phyloP scores from a whole-genome alignment of 2,329 filamentous ascomycete genomes.

The Clonostachys sp. region DNA sequence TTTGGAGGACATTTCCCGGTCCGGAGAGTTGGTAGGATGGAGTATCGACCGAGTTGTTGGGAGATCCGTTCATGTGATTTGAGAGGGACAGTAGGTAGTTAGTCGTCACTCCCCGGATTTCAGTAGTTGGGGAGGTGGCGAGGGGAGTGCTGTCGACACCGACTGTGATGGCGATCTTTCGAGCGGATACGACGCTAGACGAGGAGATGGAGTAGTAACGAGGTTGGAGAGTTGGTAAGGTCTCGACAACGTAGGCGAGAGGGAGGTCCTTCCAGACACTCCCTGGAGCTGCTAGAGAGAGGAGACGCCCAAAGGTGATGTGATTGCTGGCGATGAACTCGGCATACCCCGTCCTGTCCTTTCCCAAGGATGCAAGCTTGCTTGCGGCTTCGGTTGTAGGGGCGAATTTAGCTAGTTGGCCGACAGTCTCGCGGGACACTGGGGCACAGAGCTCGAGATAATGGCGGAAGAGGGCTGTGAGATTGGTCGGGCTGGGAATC shows the following conservation, averaged over 20 bases:
- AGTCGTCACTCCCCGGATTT: conserved; percentile 13
- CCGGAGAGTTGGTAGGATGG: conserved; percentile 7
- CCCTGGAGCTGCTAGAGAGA: conserved; percentile 6
- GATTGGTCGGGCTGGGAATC: conserved; percentile 31
- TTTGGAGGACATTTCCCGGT: neutral
- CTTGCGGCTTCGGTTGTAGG: neutral
- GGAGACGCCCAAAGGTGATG: conserved; percentile 15
- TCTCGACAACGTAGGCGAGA: conserved; percentile 50
- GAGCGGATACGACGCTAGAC: conserved; percentile 30
- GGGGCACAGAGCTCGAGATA: conserved; percentile 36
- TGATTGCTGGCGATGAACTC: conserved; percentile 12
- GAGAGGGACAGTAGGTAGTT: conserved; percentile 21
- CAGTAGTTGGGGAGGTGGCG: conserved; percentile 4
- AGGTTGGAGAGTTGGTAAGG: conserved; percentile 42
- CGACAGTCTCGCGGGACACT: conserved; percentile 32
- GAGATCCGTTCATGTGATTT: conserved; percentile 34
- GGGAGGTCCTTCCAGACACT: conserved; percentile 13
- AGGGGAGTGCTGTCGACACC: conserved; percentile 10
- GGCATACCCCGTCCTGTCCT: conserved; percentile 26
- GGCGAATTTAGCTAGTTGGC: conserved; percentile 49
- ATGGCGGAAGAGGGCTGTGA: conserved; percentile 30
- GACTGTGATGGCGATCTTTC: conserved; percentile 11
- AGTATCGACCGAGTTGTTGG: conserved; percentile 31
- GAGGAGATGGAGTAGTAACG: conserved; percentile 61
- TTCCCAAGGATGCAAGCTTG: neutral